Evolutionary conservation across 192 early-diverging fungal genomes (phyloP).

Genomic region (Paraglomus brasilianum): DNA sequence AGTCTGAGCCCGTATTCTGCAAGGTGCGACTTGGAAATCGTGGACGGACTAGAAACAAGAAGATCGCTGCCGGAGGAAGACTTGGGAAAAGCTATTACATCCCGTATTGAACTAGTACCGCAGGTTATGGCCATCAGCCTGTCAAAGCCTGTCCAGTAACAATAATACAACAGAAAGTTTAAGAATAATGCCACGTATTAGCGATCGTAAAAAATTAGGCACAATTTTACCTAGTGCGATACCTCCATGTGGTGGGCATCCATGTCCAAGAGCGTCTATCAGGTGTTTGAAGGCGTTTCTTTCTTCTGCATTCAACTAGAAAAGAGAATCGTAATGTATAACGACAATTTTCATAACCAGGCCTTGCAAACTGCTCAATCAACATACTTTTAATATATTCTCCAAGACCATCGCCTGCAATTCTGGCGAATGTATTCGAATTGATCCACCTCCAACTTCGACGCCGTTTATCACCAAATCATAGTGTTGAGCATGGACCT

Average conservation of each 20-base stretch:
- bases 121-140: conserved; percentile 75
- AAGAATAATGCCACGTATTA: not conserved
- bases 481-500: conserved; percentile 78
- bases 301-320: conserved; percentile 52
- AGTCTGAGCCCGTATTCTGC: no score
- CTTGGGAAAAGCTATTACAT: conserved; percentile 95
- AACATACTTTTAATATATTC: conserved; percentile 57
- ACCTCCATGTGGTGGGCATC: conserved; percentile 90
- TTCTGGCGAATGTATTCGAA: conserved; percentile 78
- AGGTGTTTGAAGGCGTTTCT: conserved; percentile 74
- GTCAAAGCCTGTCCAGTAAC: conserved; percentile 61
- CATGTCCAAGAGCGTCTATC: conserved; percentile 73
- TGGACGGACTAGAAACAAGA: conserved; percentile 73
- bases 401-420: conserved; percentile 77
- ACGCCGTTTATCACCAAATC: conserved; percentile 89
- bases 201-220: not conserved
- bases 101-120: conserved; percentile 69
- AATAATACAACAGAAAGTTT: not conserved
- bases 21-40: conserved; percentile 39
- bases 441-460: conserved; percentile 89
- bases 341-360: no score
- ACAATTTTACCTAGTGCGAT: conserved; percentile 61
- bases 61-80: conserved; percentile 76
- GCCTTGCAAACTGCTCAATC: not conserved
- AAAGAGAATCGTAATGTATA: not conserved